Evolutionary conservation across 352 stramenopile species (phyloP).

Genomic region (Phytopythium oedochilum): DNA sequence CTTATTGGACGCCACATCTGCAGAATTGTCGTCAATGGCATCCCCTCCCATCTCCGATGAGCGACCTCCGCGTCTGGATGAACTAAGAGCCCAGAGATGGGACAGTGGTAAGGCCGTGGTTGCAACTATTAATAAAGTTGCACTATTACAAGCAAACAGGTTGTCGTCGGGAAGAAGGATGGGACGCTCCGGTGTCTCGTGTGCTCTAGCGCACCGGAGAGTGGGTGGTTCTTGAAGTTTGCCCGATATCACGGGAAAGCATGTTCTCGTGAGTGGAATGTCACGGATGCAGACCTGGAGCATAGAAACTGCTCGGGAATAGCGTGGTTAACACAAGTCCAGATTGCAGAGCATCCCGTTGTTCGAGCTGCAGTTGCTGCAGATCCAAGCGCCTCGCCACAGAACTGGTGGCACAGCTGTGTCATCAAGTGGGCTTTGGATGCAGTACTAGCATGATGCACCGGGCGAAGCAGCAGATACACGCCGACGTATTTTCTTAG

Average conservation of each 20-base stretch:
- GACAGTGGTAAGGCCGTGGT: background rate
- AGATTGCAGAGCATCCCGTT: background rate
- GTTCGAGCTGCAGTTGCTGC: no score
- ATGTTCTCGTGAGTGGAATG: conserved; percentile 4
- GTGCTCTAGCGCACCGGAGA: conserved; percentile 1
- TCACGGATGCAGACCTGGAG: conserved; percentile 3
- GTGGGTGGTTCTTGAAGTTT: conserved; percentile 8
- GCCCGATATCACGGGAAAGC: background rate
- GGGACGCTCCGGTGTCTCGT: background rate
- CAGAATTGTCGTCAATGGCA: no score
- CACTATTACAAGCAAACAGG: background rate
- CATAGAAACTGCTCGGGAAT: conserved; percentile 7
- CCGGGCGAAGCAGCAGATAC: background rate
- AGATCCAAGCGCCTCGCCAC: background rate
- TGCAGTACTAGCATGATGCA: conserved; percentile 1
- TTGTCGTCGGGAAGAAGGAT: background rate
- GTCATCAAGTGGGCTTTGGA: background rate
- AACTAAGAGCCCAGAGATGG: background rate
- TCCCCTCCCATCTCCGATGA: background rate
- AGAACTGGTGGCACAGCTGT: conserved; percentile 1
- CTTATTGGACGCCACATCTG: no score
- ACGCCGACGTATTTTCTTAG: conserved; percentile 1
- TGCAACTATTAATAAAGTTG: conserved; percentile 1
- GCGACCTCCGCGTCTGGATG: background rate
- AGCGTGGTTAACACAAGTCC: background rate